Evolutionary conservation across 768 basidiomycete genomes (phyloP).

Genomic region (Leccinum uliginosum): DNA sequence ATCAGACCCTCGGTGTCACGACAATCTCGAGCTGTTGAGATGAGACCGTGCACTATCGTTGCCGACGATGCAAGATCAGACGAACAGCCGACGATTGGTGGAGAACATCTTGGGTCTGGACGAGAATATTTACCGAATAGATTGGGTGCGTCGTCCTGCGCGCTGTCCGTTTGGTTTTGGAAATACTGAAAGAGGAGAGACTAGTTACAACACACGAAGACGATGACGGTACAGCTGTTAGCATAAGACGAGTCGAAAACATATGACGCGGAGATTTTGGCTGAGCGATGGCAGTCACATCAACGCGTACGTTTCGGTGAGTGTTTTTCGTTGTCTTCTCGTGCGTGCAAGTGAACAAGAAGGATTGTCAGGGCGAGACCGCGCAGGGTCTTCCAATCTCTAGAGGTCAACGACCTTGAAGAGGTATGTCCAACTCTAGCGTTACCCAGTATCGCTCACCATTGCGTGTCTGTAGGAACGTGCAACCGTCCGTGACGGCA

Average conservation of each 20-base stretch:
- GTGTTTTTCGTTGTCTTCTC: slow-evolving; percentile 12
- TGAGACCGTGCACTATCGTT: slow-evolving; percentile 55
- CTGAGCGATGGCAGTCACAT: slow-evolving; percentile 78
- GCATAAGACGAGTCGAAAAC: slow-evolving; percentile 74
- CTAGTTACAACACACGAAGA: slow-evolving; percentile 62
- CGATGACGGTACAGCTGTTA: slow-evolving; percentile 68
- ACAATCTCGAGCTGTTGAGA: slow-evolving; percentile 66
- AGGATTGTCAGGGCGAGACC: slow-evolving; percentile 44
- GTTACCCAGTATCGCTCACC: background rate
- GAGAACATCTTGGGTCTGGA: slow-evolving; percentile 72
- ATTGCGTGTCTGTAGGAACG: slow-evolving; percentile 14
- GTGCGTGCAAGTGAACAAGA: background rate
- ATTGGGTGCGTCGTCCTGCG: slow-evolving; percentile 55
- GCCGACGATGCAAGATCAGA: slow-evolving; percentile 69
- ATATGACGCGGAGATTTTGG: slow-evolving; percentile 73
- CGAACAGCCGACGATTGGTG: slow-evolving; percentile 59
- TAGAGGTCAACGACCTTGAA: slow-evolving; percentile 54
- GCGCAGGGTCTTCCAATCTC: slow-evolving; percentile 48
- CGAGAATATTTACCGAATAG: slow-evolving; percentile 74
- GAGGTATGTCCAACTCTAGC: slow-evolving; percentile 39
- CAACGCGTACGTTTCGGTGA: slow-evolving; percentile 67
- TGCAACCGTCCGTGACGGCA: slow-evolving; percentile 14
- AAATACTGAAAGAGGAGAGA: background rate
- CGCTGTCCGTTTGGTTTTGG: background rate
- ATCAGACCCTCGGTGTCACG: slow-evolving; percentile 66